Evolutionary conservation across 2,329 filamentous ascomycete species (phyloP), one percentile per base, ranked within the genome.

Genomic region (Fusarium camptoceras): DNA sequence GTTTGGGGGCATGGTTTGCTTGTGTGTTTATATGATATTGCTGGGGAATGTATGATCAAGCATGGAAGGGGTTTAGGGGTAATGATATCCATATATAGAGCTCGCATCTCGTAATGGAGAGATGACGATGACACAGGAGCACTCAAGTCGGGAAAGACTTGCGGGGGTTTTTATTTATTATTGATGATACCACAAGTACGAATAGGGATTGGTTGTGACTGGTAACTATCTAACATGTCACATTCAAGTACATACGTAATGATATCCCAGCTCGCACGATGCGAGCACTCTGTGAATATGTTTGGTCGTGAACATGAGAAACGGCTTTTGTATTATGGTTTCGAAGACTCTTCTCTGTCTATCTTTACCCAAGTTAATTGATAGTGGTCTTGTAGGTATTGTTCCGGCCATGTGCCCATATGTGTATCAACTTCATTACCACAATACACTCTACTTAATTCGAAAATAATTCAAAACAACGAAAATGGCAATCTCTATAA

Each of bases 11-110:
- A 69, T 50, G 55, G 37, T 62, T 47, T 61, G 30, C 54, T 55
- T 62, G 64, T 69, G 64, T 51, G 34, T 51, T 53, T 53, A 53
- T 42, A 55, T 55, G 42, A 42, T 59, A 49, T 46, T 37, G 34
- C 43, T 24, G 55, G 72, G 59, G 58, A 66, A 64, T 71, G 64
- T 69, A 73, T 46, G 55, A 68, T 27, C 34, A 56, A 54, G 20
- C 41, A 56, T 31, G 42, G 50, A 46, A 43, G 47, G 57, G 49
- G 53, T 59, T 39, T 39, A n/a, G 55, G 61, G 56, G 53, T 66
- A 44, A 73, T 68, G 68, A 68, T 59, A 59, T 48, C 34, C 54
- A 71, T 58, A 49, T 49, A 73, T 74, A 75, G 68, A 75, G 56
- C 55, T 61, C 37, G 47, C 58, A 65, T 70, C 64, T 67, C 48